These are phyloP conservation scores for Centrapalus pauciflorus DNA, from an alignment of 129 eudicot species.

Conservation along the genomic window DNA sequence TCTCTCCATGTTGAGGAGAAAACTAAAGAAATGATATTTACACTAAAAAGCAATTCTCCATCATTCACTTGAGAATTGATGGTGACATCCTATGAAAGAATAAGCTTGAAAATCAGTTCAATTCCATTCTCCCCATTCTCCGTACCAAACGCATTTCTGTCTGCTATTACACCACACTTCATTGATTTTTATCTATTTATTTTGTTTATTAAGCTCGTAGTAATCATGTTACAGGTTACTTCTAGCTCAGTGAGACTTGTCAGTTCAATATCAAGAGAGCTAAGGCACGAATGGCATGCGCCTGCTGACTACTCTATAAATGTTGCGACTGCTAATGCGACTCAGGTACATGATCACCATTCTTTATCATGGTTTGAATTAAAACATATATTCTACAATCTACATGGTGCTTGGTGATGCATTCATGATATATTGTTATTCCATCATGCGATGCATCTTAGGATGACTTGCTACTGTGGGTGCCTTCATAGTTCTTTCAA, in stretches of 20 bases:
- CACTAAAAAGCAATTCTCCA: too few species aligned
- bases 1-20: too few species aligned
- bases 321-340: constrained; percentile 94
- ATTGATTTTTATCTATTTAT: background rate
- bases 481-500: background rate
- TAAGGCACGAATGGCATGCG: constrained; percentile 77
- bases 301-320: constrained; percentile 79
- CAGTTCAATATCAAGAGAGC: constrained; percentile 74
- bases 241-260: constrained; percentile 84
- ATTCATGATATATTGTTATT: background rate
- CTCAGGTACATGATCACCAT: constrained; percentile 51
- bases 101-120: too few species aligned
- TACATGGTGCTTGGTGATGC: background rate
- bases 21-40: too few species aligned
- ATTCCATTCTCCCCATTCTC: too few species aligned
- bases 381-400: background rate
- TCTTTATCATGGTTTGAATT: background rate
- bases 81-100: too few species aligned
- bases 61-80: too few species aligned
- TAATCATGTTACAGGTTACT: constrained; percentile 57
- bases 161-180: background rate
- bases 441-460: background rate
- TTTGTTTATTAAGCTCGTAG: background rate
- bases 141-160: too few species aligned
- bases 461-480: background rate